Conservation (phyloP, 2,329 filamentous ascomycete species). For the Claviceps quebecensis region DNA sequence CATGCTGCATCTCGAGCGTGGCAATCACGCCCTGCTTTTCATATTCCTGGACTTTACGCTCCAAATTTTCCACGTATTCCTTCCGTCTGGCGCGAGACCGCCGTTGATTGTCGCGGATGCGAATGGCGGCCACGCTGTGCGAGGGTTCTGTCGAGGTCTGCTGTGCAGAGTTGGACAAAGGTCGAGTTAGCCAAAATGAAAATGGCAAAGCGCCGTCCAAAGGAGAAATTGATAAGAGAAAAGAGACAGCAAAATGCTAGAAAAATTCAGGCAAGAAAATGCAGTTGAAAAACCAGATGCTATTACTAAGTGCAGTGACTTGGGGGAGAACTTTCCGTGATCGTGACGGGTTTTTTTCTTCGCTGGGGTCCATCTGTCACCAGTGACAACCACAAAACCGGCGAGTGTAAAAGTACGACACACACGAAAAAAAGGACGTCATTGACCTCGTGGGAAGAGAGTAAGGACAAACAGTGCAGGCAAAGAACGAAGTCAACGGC, state of each 20-base stretch:
- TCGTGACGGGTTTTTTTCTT: not conserved
- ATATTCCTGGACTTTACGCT: conserved; percentile 30
- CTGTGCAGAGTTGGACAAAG: not conserved
- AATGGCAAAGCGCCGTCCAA: not conserved
- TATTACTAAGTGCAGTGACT: not conserved
- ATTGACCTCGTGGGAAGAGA: not conserved
- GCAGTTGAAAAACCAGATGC: not conserved
- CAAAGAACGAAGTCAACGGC: not conserved
- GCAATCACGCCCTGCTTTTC: conserved; percentile 34
- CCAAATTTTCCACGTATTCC: conserved; percentile 34
- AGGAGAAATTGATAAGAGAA: not conserved
- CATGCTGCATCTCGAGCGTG: conserved; percentile 38
- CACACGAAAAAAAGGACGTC: not conserved
- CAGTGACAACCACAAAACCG: conserved; percentile 2
- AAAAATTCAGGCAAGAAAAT: not conserved
- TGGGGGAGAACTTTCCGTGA: not conserved
- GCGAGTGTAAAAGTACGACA: not conserved
- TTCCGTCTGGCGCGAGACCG: conserved; percentile 36
- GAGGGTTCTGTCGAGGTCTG: conserved; percentile 9
- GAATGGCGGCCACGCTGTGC: conserved; percentile 20
- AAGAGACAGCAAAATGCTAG: not conserved
- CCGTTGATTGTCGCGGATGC: conserved; percentile 39
- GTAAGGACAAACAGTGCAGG: not conserved
- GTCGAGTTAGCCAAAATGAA: not conserved
- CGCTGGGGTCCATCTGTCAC: not conserved